A percentile compares a stretch with the other conserved stretches of the same genome.
Conservation (phyloP, 805 yeast genomes). For the Wickerhamiella bombiphila region DNA sequence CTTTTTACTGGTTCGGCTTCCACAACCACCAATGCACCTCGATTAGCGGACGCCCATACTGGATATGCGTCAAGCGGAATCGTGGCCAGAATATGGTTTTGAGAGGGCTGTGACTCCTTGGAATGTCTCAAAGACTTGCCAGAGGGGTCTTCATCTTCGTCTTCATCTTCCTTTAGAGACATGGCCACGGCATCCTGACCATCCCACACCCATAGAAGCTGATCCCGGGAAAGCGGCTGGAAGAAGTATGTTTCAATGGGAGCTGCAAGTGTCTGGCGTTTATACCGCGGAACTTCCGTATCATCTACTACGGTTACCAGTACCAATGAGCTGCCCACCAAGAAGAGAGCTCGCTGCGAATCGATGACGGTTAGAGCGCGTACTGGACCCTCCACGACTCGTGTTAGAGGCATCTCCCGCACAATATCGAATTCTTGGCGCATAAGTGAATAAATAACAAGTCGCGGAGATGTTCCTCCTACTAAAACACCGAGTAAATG, state of each 20-base stretch:
- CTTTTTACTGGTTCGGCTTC: constrained; percentile 30
- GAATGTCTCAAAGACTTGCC: no score
- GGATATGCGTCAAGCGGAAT: constrained; percentile 36
- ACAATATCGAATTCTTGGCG: constrained; percentile 18
- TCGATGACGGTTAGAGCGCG: constrained; percentile 21
- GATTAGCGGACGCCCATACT: constrained; percentile 30
- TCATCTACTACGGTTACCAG: constrained; percentile 12
- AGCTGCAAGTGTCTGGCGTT: constrained; percentile 21
- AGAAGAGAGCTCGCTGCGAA: constrained; percentile 17
- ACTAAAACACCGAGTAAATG: constrained; percentile 25
- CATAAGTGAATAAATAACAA: constrained; percentile 15
- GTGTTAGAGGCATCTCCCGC: constrained; percentile 24
- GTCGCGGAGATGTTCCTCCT: constrained; percentile 18
- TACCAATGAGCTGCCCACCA: constrained; percentile 27
- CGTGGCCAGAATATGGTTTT: constrained; percentile 7
- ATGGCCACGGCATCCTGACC: constrained; percentile 21
- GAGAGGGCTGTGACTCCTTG: no score
- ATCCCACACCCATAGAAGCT: constrained; percentile 29
- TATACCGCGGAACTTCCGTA: constrained; percentile 9
- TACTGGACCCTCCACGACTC: constrained; percentile 26
- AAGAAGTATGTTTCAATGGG: constrained; percentile 26
- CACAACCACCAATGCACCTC: constrained; percentile 37
- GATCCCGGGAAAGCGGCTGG: constrained; percentile 14
- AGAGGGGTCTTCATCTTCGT: constrained; percentile 3
- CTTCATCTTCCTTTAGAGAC: constrained; percentile 1